Percentiles rank a stretch among this genome's conserved stretches.
Evolutionary conservation across 139 green algal genomes (phyloP).

Genomic region (Haematococcus lacustris): DNA sequence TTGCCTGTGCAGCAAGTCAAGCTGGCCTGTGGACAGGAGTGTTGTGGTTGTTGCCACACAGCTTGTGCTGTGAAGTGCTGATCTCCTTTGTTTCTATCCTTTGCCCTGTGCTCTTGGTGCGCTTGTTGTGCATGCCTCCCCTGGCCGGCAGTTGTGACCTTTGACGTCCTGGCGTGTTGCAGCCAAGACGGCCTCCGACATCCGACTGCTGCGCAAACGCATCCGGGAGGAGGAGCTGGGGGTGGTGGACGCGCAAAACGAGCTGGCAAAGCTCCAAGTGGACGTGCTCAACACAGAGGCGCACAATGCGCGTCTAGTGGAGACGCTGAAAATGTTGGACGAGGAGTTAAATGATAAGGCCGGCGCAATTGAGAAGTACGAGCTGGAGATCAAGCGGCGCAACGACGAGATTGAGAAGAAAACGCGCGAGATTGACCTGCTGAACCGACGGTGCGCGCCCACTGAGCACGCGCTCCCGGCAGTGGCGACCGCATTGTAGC

Average conservation of each 20-base stretch:
- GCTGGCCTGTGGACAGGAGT: no score
- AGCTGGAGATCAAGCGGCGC: conserved; percentile 64
- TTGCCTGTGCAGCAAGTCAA: no score
- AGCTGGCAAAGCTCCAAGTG: conserved; percentile 73
- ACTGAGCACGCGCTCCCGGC: no score
- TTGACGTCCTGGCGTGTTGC: background rate
- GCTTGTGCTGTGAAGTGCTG: no score
- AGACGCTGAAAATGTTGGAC: conserved; percentile 64
- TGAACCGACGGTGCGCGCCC: conserved; percentile 65
- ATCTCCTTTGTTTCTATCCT: no score
- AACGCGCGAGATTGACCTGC: conserved; percentile 70
- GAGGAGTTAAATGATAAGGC: conserved; percentile 63
- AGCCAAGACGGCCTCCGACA: conserved; percentile 57
- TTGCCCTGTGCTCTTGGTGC: no score
- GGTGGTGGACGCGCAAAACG: conserved; percentile 62
- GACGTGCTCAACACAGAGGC: conserved; percentile 75
- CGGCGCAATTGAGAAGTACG: conserved; percentile 61
- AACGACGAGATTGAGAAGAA: conserved; percentile 82
- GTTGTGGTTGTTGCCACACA: no score
- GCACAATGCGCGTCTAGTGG: conserved; percentile 57
- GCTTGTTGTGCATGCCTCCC: no score
- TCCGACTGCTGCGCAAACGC: conserved; percentile 21
- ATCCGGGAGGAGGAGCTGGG: conserved; percentile 53
- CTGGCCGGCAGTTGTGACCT: no score
- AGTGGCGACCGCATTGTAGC: no score